phyloP scores from a whole-genome alignment of 2,329 filamentous ascomycete species.

The Pochonia chlamydosporia region DNA sequence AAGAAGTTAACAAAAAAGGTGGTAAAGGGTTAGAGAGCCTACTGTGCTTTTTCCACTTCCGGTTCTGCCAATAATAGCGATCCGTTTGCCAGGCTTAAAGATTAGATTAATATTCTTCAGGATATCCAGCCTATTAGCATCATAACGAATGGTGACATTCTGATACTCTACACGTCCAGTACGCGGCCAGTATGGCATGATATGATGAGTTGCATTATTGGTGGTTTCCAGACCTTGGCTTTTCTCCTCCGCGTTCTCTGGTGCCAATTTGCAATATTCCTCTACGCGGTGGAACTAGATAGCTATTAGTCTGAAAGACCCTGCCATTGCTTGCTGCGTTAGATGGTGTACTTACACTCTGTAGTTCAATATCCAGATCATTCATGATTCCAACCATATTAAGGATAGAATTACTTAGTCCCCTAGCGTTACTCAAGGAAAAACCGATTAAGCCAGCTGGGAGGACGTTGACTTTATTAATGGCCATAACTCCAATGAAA shows the following conservation, averaged over 20 bases:
- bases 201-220: conserved; percentile 16
- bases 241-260: conserved; percentile 23
- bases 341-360: conserved; percentile 27
- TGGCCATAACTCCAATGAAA: conserved; percentile 36
- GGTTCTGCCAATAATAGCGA: conserved; percentile 68
- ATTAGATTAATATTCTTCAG: conserved; percentile 35
- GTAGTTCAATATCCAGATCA: conserved; percentile 42
- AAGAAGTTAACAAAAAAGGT: not conserved
- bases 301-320: not conserved
- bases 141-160: conserved; percentile 31
- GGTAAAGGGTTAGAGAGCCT: conserved; percentile 11
- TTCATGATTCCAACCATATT: conserved; percentile 37
- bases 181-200: conserved; percentile 28
- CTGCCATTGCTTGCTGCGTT: conserved; percentile 7
- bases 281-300: conserved; percentile 30
- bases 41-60: conserved; percentile 72
- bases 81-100: conserved; percentile 57
- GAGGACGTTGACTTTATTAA: conserved; percentile 29
- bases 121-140: conserved; percentile 30
- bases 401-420: conserved; percentile 37
- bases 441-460: conserved; percentile 41
- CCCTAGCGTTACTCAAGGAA: conserved; percentile 40
- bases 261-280: conserved; percentile 29
- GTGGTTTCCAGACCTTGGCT: not conserved
- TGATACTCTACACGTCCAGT: conserved; percentile 30